Conservation (phyloP, 140 eudicot genomes). For the Oenanthe javanica region DNA sequence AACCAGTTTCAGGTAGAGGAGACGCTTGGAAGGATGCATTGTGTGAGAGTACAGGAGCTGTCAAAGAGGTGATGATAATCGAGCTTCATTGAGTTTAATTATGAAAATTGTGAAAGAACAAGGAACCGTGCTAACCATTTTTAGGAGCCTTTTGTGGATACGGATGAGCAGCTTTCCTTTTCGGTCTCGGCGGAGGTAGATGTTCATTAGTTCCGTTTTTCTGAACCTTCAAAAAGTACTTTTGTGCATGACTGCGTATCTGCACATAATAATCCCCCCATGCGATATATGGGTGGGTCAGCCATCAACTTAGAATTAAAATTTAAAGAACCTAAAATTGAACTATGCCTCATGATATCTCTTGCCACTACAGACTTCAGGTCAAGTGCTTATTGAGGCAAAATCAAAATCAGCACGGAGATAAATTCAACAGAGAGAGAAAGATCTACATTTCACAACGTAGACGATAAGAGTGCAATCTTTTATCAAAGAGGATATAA, state of each 20-base stretch:
- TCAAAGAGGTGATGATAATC: not conserved
- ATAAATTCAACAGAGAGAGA: no score
- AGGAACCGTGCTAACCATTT: slow-evolving; percentile 34
- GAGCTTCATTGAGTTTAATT: not conserved
- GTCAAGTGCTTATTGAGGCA: not conserved
- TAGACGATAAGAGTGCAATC: no score
- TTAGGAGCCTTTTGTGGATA: slow-evolving; percentile 96
- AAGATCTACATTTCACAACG: no score
- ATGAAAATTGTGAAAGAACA: not conserved
- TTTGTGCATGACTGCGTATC: slow-evolving; percentile 98
- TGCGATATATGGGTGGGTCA: slow-evolving; percentile 3
- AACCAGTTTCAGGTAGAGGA: slow-evolving; percentile 51
- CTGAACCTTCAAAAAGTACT: slow-evolving; percentile 86
- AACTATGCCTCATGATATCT: not conserved
- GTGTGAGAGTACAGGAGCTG: slow-evolving; percentile 58
- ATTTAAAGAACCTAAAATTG: not conserved
- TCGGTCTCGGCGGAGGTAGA: slow-evolving; percentile 96
- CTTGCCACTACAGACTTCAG: not conserved
- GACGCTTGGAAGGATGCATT: slow-evolving; percentile 40
- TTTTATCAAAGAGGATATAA: not conserved
- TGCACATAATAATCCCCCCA: slow-evolving; percentile 20
- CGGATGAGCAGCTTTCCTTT: slow-evolving; percentile 95
- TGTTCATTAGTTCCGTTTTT: slow-evolving; percentile 89
- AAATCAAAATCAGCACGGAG: not conserved
- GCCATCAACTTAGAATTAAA: not conserved